Evolutionary conservation across 23 red algal genomes (phyloP).

Genomic region (Chondrus crispus): DNA sequence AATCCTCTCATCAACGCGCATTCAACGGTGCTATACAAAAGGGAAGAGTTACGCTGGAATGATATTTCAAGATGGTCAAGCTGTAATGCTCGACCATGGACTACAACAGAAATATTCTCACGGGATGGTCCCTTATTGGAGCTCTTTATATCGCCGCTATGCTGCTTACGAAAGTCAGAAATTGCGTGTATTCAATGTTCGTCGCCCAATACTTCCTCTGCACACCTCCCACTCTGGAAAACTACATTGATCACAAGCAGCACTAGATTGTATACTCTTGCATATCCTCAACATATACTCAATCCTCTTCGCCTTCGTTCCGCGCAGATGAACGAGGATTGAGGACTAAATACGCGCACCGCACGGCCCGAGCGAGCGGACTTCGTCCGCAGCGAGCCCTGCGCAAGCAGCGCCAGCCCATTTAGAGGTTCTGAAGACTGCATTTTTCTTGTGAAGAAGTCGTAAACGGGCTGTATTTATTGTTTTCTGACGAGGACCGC

Average conservation of each 20-base stretch:
- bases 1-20: not conserved
- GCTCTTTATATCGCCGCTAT: not conserved
- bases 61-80: not conserved
- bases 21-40: not conserved
- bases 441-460: not conserved
- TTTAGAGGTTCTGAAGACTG: not conserved
- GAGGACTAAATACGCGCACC: not conserved
- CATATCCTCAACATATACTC: not conserved
- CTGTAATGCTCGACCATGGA: not conserved
- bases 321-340: not conserved
- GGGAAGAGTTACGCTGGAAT: not conserved
- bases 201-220: not conserved
- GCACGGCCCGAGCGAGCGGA: not conserved
- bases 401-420: not conserved
- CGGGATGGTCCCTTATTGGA: not conserved
- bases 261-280: not conserved
- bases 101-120: not conserved
- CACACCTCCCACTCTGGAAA: not conserved
- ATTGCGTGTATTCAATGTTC: not conserved
- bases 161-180: not conserved
- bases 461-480: not conserved
- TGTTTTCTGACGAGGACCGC: not conserved
- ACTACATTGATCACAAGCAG: not conserved
- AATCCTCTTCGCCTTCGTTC: not conserved
- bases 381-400: not conserved